Conservation (phyloP, 352 stramenopile species). For the Phytophthora agathidicida region DNA sequence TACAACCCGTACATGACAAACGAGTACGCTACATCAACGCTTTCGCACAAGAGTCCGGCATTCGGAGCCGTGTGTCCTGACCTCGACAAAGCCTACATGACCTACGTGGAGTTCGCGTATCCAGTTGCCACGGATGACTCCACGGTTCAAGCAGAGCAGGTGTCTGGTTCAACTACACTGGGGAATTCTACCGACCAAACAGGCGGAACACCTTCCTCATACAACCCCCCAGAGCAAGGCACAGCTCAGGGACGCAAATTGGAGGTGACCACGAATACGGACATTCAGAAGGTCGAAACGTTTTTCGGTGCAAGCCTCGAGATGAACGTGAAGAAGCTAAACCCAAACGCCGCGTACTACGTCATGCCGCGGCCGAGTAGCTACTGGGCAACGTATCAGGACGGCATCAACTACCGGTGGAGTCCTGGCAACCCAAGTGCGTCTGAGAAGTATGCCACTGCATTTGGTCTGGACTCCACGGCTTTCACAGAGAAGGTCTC, state of each 20-base stretch:
- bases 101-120: too few relatives aligned
- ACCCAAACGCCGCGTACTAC: conserved; percentile 19
- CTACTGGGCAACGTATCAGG: conserved; percentile 66
- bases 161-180: too few relatives aligned
- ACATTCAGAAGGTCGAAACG: conserved; percentile 42
- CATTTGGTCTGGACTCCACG: conserved; percentile 42
- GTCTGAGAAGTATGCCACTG: conserved; percentile 49
- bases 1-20: conserved; percentile 44
- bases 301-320: conserved; percentile 36
- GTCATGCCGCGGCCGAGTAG: conserved; percentile 55
- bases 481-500: conserved; percentile 43
- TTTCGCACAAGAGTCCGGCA: conserved; percentile 37
- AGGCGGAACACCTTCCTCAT: conserved; percentile 8
- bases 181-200: conserved; percentile 11
- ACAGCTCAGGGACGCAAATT: conserved; percentile 11
- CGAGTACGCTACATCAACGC: conserved; percentile 16
- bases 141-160: too few relatives aligned
- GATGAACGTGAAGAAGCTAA: conserved; percentile 36
- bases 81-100: conserved; percentile 25
- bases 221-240: background rate
- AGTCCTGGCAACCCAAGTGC: conserved; percentile 31
- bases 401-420: conserved; percentile 71
- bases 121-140: too few relatives aligned
- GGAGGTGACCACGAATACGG: conserved; percentile 22
- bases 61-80: conserved; percentile 15